Percentiles rank a stretch among this genome's conserved stretches.
phyloP scores from a whole-genome alignment of 2,329 filamentous ascomycete genomes.

The Emergomyces africanus region DNA sequence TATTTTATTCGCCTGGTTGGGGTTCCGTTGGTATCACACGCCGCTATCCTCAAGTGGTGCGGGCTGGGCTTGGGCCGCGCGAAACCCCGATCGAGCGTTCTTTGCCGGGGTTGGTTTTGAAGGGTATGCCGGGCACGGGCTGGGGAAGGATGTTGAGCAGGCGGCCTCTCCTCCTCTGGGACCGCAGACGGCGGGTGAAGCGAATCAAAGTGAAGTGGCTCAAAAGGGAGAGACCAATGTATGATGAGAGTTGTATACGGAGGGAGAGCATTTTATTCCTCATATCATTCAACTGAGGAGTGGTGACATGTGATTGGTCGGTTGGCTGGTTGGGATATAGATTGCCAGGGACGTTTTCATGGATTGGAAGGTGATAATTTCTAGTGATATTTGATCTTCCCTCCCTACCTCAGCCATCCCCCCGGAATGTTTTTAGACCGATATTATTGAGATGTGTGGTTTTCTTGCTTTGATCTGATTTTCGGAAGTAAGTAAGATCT shows the following conservation, averaged over 20 bases:
- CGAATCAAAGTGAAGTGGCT: neutral
- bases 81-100: constrained; percentile 60
- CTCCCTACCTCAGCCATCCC: too few relatives aligned
- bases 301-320: neutral
- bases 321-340: neutral
- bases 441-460: too few relatives aligned
- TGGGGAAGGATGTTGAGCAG: constrained; percentile 18
- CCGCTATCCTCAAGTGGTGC: constrained; percentile 58
- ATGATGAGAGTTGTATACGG: neutral
- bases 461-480: neutral
- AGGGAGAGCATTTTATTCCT: neutral
- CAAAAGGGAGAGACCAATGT: neutral
- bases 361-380: neutral
- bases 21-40: constrained; percentile 77
- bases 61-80: constrained; percentile 81
- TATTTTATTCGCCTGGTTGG: constrained; percentile 54
- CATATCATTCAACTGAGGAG: neutral
- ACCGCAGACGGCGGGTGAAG: neutral
- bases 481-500: neutral
- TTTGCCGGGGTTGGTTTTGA: constrained; percentile 22
- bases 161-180: neutral
- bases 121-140: constrained; percentile 15
- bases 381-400: neutral
- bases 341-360: neutral
- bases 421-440: too few relatives aligned